Evolutionary conservation across 441 rosid species (phyloP), one percentile per base, ranked within the genome.

Genomic region (Arabidopsis lyrata): DNA sequence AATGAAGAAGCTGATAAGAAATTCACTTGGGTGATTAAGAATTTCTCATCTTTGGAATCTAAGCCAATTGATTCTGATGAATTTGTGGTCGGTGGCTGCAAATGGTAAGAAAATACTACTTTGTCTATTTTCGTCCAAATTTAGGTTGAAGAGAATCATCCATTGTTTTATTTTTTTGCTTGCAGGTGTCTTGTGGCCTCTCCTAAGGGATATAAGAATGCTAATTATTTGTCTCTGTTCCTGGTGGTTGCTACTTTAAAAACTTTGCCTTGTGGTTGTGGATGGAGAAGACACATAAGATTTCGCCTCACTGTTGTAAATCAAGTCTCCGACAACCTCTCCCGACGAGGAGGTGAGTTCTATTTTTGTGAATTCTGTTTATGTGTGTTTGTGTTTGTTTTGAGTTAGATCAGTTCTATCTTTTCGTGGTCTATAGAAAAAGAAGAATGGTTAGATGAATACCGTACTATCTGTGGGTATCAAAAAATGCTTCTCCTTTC

Each of bases 11-110:
- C 27, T 24, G 27, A 24, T 24, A 24, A 24, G 2, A 87, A 83
- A 58, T 87, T 82, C 80, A 74, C 82, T 14, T 89, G 95, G 90
- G 79, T 79, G 15, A 87, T 89, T 10, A 82, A 86, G 34, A 68
- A 83, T 66, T 85, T 87, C 71, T 45, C 89, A 27, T 81, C 85
- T 64, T 63, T 85, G 83, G 59, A 74, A 70, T 56, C 49, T 0
- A 8, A 62, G 78, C 70, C 60, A 64, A 85, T 75, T 48, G 68
- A 59, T n/a, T 87, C 90, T 1, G 85, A 81, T 22, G 1, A 8
- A 16, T 89, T 89, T 45, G 24, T 77, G 0, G 77, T 81, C 48
- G 79, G 84, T 20, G 81, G 88, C 52, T 87, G 81, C 71, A 82
- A 86, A 80, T 87, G 90, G 95, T 87, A 52, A 24, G 49, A 41